phyloP scores from a whole-genome alignment of 1,284 basidiomycete genomes.

The Caloboletus inedulis region DNA sequence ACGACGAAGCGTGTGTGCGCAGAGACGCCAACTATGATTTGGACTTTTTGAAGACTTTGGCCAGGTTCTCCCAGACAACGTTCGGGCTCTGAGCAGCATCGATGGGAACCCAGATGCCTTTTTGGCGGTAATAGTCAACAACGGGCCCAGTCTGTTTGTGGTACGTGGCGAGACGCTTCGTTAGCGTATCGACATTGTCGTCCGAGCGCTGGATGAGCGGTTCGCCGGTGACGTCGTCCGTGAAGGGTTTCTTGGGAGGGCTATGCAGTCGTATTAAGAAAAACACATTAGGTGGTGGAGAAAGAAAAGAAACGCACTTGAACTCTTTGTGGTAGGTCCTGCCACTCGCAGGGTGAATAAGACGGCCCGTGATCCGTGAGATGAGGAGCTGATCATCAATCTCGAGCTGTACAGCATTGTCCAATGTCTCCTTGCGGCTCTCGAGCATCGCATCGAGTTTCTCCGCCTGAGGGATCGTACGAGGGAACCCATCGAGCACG shows the following conservation, averaged over 20 bases:
- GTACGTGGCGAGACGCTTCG: slow-evolving; percentile 85
- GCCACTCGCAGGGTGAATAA: slow-evolving; percentile 89
- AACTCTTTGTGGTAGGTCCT: slow-evolving; percentile 95
- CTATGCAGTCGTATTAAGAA: slow-evolving; percentile 38
- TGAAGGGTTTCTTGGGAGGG: slow-evolving; percentile 94
- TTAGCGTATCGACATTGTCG: slow-evolving; percentile 90
- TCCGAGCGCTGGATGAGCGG: slow-evolving; percentile 91
- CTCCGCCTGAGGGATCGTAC: slow-evolving; percentile 96
- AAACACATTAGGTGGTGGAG: not conserved
- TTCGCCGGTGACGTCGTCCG: slow-evolving; percentile 94
- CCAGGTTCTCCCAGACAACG: slow-evolving; percentile 87
- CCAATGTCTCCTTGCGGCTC: slow-evolving; percentile 79
- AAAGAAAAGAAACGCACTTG: slow-evolving; percentile 57
- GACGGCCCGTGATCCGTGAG: slow-evolving; percentile 93
- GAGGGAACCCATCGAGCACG: slow-evolving; percentile 97
- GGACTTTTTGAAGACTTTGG: slow-evolving; percentile 50
- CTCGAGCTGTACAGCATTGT: slow-evolving; percentile 88
- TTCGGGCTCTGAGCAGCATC: slow-evolving; percentile 92
- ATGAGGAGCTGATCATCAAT: slow-evolving; percentile 96
- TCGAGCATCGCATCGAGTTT: slow-evolving; percentile 93
- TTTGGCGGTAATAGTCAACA: slow-evolving; percentile 93
- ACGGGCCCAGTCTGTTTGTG: slow-evolving; percentile 94
- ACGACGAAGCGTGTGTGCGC: slow-evolving; percentile 9
- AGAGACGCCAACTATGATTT: slow-evolving; percentile 16
- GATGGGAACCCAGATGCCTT: slow-evolving; percentile 85